These are phyloP conservation scores for Syzygium jambos DNA, from an alignment of 345 rosid species.

Conservation along the genomic window DNA sequence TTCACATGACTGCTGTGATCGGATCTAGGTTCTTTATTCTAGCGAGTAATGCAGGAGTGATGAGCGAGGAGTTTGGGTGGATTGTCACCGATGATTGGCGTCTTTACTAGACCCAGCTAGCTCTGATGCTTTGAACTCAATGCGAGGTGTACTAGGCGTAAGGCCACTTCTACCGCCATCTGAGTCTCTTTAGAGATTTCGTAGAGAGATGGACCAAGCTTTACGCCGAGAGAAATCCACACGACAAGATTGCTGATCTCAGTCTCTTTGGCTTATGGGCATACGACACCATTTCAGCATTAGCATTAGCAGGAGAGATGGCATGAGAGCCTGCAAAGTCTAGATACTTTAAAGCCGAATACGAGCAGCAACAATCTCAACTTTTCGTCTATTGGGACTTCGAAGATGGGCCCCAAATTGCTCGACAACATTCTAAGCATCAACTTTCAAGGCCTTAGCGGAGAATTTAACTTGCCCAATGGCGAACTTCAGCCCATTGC, in stretches of 20 bases:
- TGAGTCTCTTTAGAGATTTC: background rate
- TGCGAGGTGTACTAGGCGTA: slow-evolving; percentile 8
- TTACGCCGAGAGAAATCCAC: background rate
- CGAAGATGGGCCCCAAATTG: slow-evolving; percentile 3
- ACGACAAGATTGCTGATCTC: background rate
- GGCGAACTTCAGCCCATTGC: background rate
- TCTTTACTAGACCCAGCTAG: background rate
- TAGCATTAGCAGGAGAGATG: slow-evolving; percentile 1
- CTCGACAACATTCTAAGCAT: background rate
- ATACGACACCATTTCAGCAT: slow-evolving; percentile 1
- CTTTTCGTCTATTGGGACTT: slow-evolving; percentile 6
- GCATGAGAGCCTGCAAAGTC: background rate
- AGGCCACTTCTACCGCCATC: background rate
- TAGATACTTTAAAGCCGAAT: background rate
- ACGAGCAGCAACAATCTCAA: no score
- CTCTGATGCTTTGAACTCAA: background rate
- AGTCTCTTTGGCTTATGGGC: slow-evolving; percentile 4
- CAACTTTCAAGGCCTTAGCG: background rate
- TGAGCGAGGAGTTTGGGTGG: slow-evolving; percentile 25
- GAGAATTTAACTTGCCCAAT: background rate
- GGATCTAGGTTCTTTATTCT: slow-evolving; percentile 15
- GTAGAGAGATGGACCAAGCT: background rate
- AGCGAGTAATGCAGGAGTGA: slow-evolving; percentile 20
- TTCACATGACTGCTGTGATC: slow-evolving; percentile 20
- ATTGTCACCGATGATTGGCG: slow-evolving; percentile 17